Percentiles rank a stretch among this genome's conserved stretches.
phyloP scores from a whole-genome alignment of 306 rosid species.

The Rosa chinensis region DNA sequence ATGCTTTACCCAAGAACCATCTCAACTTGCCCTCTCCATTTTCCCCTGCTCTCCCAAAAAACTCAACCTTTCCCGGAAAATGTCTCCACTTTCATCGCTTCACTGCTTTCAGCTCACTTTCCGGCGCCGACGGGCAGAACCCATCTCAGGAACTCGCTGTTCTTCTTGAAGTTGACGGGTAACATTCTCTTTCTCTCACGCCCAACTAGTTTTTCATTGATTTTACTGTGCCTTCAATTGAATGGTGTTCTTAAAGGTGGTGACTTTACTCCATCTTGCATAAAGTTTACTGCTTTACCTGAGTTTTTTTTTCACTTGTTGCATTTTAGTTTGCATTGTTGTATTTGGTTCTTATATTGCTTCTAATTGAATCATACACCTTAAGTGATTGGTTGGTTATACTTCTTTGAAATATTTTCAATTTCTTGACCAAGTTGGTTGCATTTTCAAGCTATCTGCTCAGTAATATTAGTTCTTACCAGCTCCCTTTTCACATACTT shows the following conservation, averaged over 20 bases:
- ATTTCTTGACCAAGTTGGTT: neutral
- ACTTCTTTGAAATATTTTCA: neutral
- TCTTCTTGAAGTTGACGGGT: conserved; percentile 95
- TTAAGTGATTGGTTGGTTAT: neutral
- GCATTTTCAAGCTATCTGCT: neutral
- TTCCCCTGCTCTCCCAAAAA: conserved; percentile 27
- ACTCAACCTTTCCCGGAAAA: conserved; percentile 34
- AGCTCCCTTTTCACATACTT: neutral
- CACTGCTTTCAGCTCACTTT: conserved; percentile 40
- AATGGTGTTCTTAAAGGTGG: neutral
- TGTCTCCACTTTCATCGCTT: conserved; percentile 34
- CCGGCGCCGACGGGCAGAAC: conserved; percentile 26
- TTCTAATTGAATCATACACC: neutral
- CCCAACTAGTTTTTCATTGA: neutral
- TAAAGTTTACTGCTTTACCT: neutral
- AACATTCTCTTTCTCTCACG: conserved; percentile 10
- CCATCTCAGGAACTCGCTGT: conserved; percentile 61
- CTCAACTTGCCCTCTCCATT: conserved; percentile 27
- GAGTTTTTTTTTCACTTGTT: neutral
- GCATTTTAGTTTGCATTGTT: neutral
- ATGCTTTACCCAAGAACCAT: conserved; percentile 13
- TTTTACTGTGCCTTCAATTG: neutral
- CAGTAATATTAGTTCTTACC: neutral
- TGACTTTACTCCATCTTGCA: neutral
- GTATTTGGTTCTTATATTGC: neutral